Percentiles rank a stretch among this genome's conserved stretches.
Evolutionary conservation across 1,284 basidiomycete genomes (phyloP).

Genomic region (Sporisorium graminicola): DNA sequence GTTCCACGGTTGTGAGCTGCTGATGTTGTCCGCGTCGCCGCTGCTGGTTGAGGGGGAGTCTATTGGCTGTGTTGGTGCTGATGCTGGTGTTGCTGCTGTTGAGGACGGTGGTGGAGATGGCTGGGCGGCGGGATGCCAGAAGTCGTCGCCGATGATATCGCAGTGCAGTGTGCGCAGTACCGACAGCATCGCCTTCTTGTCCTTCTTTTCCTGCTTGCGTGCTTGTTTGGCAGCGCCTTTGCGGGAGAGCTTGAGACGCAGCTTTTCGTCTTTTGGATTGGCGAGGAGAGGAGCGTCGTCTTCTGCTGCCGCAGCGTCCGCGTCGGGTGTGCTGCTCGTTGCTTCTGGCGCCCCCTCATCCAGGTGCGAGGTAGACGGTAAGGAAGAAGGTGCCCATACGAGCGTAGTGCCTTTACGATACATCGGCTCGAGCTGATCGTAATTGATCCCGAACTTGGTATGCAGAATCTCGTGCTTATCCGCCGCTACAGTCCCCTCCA

Average conservation of each 20-base stretch:
- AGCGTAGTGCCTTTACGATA: constrained; percentile 89
- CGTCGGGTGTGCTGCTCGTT: neutral
- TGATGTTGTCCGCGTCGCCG: constrained; percentile 28
- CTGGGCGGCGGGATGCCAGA: constrained; percentile 45
- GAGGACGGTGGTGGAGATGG: neutral
- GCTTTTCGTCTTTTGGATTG: constrained; percentile 43
- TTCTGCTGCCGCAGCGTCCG: neutral
- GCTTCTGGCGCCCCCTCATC: neutral
- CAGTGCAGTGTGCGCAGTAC: constrained; percentile 65
- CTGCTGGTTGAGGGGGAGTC: constrained; percentile 16
- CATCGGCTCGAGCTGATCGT: constrained; percentile 80
- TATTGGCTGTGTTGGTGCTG: constrained; percentile 26
- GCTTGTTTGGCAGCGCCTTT: constrained; percentile 30
- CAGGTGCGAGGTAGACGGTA: neutral
- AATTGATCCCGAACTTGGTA: constrained; percentile 85
- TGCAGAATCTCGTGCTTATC: constrained; percentile 93
- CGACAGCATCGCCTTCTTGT: constrained; percentile 30
- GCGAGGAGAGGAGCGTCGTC: constrained; percentile 3
- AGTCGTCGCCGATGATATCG: constrained; percentile 64
- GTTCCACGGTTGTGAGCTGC: constrained; percentile 21
- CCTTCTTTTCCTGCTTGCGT: constrained; percentile 36
- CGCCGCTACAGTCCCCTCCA: constrained; percentile 85
- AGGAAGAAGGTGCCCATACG: constrained; percentile 74
- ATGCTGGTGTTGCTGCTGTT: neutral
- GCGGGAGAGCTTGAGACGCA: constrained; percentile 21